Conservation (phyloP, 2,329 filamentous ascomycete genomes). For the Sclerotinia borealis region DNA sequence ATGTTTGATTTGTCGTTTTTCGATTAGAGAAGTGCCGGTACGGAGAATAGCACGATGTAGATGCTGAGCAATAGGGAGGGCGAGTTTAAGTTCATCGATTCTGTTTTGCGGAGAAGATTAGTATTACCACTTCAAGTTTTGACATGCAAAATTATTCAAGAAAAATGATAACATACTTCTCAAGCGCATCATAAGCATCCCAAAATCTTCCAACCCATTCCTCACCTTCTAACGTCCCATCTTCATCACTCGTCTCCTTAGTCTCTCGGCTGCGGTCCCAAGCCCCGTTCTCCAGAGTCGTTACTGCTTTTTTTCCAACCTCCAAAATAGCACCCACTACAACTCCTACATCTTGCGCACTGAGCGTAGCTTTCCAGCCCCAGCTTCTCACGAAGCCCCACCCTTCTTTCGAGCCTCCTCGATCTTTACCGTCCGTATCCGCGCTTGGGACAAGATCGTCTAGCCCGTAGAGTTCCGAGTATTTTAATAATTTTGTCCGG, state of each 20-base stretch:
- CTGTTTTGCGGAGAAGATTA: constrained; percentile 42
- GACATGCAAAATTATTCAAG: neutral
- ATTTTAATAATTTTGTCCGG: constrained; percentile 79
- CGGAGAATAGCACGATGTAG: constrained; percentile 89
- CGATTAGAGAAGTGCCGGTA: constrained; percentile 83
- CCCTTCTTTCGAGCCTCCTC: constrained; percentile 72
- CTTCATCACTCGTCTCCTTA: constrained; percentile 42
- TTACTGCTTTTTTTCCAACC: constrained; percentile 57
- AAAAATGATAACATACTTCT: constrained; percentile 44
- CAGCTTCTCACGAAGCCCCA: constrained; percentile 97
- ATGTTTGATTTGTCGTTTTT: constrained; percentile 90
- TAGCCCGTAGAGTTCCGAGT: constrained; percentile 86
- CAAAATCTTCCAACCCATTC: constrained; percentile 64
- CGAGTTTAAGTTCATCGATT: constrained; percentile 68
- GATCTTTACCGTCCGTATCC: constrained; percentile 63
- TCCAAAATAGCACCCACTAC: constrained; percentile 88
- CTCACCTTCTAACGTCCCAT: constrained; percentile 46
- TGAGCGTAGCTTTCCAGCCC: constrained; percentile 94
- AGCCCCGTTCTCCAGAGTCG: constrained; percentile 23
- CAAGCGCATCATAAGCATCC: constrained; percentile 66
- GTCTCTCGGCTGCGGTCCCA: constrained; percentile 34
- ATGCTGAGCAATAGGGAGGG: constrained; percentile 78
- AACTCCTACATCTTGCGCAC: constrained; percentile 89
- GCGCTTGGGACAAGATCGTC: constrained; percentile 85
- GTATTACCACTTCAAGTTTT: constrained; percentile 33